phyloP scores from a whole-genome alignment of 192 early-diverging fungal species.

The Gryganskiella cystojenkinii region DNA sequence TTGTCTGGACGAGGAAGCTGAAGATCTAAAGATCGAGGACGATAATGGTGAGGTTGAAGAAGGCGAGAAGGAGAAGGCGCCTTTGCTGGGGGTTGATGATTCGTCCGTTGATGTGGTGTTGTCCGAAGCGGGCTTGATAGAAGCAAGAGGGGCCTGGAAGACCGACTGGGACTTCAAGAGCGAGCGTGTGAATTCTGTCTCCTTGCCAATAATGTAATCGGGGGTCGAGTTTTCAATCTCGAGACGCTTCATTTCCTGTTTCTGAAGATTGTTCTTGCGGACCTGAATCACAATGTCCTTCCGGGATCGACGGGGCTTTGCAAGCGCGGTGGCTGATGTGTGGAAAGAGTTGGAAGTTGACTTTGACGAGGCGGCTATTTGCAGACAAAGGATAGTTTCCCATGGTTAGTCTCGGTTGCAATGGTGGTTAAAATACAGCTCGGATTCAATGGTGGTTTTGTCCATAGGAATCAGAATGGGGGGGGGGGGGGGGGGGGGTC shows the following conservation, averaged over 20 bases:
- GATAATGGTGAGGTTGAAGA: slow-evolving; percentile 40
- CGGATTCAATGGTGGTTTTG: background rate
- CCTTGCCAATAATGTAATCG: slow-evolving; percentile 50
- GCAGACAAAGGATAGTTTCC: background rate
- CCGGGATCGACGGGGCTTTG: slow-evolving; percentile 40
- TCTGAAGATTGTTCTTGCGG: slow-evolving; percentile 50
- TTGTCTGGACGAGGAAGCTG: slow-evolving; percentile 22
- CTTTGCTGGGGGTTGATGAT: slow-evolving; percentile 3
- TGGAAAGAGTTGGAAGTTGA: slow-evolving; percentile 28
- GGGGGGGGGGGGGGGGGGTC: too few species aligned
- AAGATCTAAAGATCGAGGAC: slow-evolving; percentile 40
- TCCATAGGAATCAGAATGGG: background rate
- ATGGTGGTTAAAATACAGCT: background rate
- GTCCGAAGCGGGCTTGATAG: slow-evolving; percentile 26
- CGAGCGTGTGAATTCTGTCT: slow-evolving; percentile 51
- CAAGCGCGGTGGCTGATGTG: slow-evolving; percentile 39
- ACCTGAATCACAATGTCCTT: slow-evolving; percentile 50
- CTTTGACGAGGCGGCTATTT: slow-evolving; percentile 45
- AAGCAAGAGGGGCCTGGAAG: slow-evolving; percentile 41
- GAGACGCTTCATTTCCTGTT: slow-evolving; percentile 37
- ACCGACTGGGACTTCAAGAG: slow-evolving; percentile 41
- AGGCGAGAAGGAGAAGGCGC: slow-evolving; percentile 20
- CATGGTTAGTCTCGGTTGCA: too few species aligned
- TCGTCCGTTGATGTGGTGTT: background rate
- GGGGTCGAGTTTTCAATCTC: slow-evolving; percentile 43